Conservation (phyloP, 805 yeast genomes). For the Vanderwaltozyma verrucispora region DNA sequence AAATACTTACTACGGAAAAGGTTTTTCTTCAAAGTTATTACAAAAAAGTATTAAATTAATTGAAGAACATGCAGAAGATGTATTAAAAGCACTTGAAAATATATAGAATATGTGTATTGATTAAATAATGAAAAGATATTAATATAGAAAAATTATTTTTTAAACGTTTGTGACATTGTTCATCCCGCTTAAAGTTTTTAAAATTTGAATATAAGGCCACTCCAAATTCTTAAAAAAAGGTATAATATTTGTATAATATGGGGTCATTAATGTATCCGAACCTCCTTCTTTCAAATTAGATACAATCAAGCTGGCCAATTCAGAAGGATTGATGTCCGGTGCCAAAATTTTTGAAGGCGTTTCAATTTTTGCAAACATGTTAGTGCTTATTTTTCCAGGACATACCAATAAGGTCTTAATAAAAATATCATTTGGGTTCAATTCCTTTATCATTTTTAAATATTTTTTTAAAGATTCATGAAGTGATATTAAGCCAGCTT, state of each 20-base stretch:
- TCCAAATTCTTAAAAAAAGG: slow-evolving; percentile 67
- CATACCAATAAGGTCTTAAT: slow-evolving; percentile 66
- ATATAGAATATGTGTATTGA: slow-evolving; percentile 8
- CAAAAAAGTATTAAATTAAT: slow-evolving; percentile 48
- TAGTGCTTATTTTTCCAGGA: slow-evolving; percentile 79
- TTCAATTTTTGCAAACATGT: slow-evolving; percentile 58
- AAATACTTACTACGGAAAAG: slow-evolving; percentile 40
- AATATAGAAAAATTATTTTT: neutral
- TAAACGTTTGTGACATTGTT: slow-evolving; percentile 32
- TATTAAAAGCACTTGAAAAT: slow-evolving; percentile 47
- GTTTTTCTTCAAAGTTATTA: slow-evolving; percentile 40
- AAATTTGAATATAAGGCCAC: slow-evolving; percentile 38
- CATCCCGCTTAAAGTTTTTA: slow-evolving; percentile 50
- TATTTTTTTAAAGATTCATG: slow-evolving; percentile 62
- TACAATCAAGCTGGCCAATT: slow-evolving; percentile 52
- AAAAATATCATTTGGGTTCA: slow-evolving; percentile 8
- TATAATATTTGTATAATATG: slow-evolving; percentile 64
- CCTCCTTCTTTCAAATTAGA: slow-evolving; percentile 48
- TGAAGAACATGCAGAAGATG: slow-evolving; percentile 48
- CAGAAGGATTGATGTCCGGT: slow-evolving; percentile 64
- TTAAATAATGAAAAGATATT: neutral
- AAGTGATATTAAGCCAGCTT: slow-evolving; percentile 73
- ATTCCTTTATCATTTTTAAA: slow-evolving; percentile 32
- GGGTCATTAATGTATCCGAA: slow-evolving; percentile 60
- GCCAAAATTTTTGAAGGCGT: slow-evolving; percentile 74